Evolutionary conservation across 441 rosid genomes (phyloP), one percentile per base, ranked within the genome.

Genomic region (Adansonia madagascariensis): DNA sequence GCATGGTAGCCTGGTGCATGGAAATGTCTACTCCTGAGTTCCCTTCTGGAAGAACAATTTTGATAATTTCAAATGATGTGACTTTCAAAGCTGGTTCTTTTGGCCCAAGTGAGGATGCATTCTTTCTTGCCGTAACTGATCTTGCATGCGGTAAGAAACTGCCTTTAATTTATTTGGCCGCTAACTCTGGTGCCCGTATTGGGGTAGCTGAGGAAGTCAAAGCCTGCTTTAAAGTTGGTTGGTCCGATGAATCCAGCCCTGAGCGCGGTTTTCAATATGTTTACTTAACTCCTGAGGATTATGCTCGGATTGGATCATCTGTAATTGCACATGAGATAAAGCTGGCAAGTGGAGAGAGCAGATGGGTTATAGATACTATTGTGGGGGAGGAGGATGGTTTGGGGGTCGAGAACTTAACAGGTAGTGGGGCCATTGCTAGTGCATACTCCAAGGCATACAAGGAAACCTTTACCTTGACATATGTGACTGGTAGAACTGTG

Each of bases 41-140:
- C 82, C 97, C 99, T 68, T 86, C 91, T 81, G 99, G 99, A 85
- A 91, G 99, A 77, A 93, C 80, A 75, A 86, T 94, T 80, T 83
- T 94, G 73, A 75, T 97, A 69, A 90, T 97, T 24, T 86, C 97
- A 31, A 97, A 97, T 84, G 99, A 97, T 78, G 98, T 94, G 80
- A 97, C 99, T 81, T 94, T 91, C 84, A 94, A 90, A 87, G 98
- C 97, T 43, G 99, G 99, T 75, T 97, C 99, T 76, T 97, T 97
- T 84, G 99, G 99, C 77, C 98, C 94, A 68, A 93, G 86, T 83
- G 99, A 97, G 86, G 99, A 97, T 64, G 98, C 99, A 49, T 94
- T 94, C 90, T 97, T 97, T 83, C 91, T 79, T 77, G 98, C 97
- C 46, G 95, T 97, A 35, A 93, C 98, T 66, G 97, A 94, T 79